A percentile compares a stretch with the other conserved stretches of the same genome.
Evolutionary conservation across 1,284 basidiomycete genomes (phyloP).

Genomic region (Boletus austroedulis): DNA sequence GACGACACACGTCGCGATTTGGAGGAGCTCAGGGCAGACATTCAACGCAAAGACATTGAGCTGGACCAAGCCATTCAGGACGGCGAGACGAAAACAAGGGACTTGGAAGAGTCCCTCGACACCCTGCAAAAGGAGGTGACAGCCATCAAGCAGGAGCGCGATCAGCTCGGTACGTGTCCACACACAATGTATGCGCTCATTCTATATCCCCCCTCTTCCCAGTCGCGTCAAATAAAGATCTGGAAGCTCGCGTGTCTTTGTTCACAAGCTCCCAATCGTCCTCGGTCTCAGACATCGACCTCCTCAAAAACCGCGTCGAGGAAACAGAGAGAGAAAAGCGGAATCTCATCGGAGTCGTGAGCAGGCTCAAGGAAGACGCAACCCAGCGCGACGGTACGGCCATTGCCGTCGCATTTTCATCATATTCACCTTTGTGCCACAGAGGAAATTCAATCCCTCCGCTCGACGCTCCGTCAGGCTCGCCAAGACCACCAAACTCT

Average conservation of each 20-base stretch:
- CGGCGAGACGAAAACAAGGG: constrained; percentile 54
- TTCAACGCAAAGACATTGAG: constrained; percentile 69
- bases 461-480: constrained; percentile 66
- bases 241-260: constrained; percentile 54
- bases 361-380: constrained; percentile 68
- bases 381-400: constrained; percentile 61
- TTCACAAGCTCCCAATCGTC: constrained; percentile 54
- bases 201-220: constrained; percentile 10
- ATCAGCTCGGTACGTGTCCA: constrained; percentile 54
- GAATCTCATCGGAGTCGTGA: constrained; percentile 71
- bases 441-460: constrained; percentile 71
- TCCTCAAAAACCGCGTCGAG: constrained; percentile 57
- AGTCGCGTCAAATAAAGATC: constrained; percentile 51
- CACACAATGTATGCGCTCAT: neutral
- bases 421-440: constrained; percentile 11
- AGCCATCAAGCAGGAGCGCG: constrained; percentile 55
- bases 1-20: constrained; percentile 56
- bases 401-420: neutral
- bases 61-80: constrained; percentile 77
- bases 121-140: constrained; percentile 51
- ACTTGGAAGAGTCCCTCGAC: constrained; percentile 53
- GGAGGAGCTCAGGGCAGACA: constrained; percentile 62
- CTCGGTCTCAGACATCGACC: constrained; percentile 59
- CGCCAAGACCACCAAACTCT: constrained; percentile 67
- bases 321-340: constrained; percentile 78